Percentiles rank a stretch among this genome's conserved stretches.
Evolutionary conservation across 148 eudicot species (phyloP).

Genomic region (Amaranthus hypochondriacus): DNA sequence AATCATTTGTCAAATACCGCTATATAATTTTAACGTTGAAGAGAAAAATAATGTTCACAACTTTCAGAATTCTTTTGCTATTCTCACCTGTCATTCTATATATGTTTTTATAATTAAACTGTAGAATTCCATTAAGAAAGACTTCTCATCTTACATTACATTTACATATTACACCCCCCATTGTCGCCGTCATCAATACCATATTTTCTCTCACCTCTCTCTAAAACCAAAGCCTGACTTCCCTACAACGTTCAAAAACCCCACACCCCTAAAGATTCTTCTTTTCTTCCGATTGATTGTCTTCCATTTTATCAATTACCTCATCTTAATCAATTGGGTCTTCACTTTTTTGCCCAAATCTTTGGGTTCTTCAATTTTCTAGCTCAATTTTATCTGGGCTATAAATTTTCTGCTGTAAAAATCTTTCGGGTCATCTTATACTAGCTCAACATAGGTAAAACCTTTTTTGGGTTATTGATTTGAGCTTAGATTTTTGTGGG

Average conservation of each 20-base stretch:
- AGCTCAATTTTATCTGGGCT: conserved; percentile 13
- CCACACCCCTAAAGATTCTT: too few species aligned
- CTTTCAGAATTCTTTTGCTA: not conserved
- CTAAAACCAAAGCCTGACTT: conserved; percentile 21
- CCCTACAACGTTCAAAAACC: conserved; percentile 26
- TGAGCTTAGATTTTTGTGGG: conserved; percentile 7
- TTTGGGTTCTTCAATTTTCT: not conserved
- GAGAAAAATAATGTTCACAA: not conserved
- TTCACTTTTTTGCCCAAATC: not conserved
- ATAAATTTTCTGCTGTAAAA: not conserved
- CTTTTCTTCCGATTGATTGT: not conserved
- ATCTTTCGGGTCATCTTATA: not conserved
- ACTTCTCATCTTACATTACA: too few species aligned
- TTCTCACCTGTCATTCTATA: not conserved
- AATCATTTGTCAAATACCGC: too few species aligned
- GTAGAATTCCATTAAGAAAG: not conserved
- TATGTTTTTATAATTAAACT: too few species aligned
- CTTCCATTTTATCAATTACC: not conserved
- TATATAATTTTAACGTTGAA: too few species aligned
- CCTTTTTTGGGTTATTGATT: conserved; percentile 14
- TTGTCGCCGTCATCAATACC: not conserved
- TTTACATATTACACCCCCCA: not conserved
- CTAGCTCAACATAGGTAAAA: not conserved
- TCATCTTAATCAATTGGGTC: not conserved
- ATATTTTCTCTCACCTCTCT: conserved; percentile 13